phyloP scores from a whole-genome alignment of 192 early-diverging fungal genomes.

The Backusella liffmaniae region DNA sequence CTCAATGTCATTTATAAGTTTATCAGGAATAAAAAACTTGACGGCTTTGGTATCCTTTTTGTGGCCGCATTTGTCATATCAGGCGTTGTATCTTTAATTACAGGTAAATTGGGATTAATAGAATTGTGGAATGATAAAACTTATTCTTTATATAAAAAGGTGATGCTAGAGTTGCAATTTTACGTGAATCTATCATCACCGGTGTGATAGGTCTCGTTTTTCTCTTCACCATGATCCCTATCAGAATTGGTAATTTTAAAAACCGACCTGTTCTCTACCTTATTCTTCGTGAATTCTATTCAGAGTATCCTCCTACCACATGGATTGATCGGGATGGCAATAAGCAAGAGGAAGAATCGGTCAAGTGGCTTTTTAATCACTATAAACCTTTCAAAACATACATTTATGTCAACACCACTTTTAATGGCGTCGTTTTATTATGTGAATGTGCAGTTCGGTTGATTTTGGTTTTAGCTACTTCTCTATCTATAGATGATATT shows the following conservation, averaged over 20 bases:
- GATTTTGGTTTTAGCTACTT: background rate
- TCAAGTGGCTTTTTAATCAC: background rate
- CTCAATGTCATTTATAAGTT: background rate
- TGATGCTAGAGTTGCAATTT: background rate
- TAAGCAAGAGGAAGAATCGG: background rate
- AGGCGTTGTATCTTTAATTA: background rate
- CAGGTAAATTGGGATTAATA: background rate
- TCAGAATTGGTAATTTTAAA: background rate
- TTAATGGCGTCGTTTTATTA: background rate
- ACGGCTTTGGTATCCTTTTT: background rate
- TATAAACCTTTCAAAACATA: background rate
- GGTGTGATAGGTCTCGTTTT: background rate
- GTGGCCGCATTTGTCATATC: background rate
- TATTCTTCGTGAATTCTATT: conserved; percentile 1
- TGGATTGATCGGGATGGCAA: background rate
- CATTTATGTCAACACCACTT: background rate
- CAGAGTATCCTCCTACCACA: background rate
- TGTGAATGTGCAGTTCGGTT: background rate
- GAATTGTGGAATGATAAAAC: background rate
- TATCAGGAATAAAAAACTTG: background rate
- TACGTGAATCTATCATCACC: background rate
- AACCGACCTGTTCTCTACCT: background rate
- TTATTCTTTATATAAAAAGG: background rate
- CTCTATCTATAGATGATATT: background rate
- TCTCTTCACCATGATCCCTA: background rate